Conservation (phyloP, 2,329 filamentous ascomycete species). For the Lachnellula suecica region DNA sequence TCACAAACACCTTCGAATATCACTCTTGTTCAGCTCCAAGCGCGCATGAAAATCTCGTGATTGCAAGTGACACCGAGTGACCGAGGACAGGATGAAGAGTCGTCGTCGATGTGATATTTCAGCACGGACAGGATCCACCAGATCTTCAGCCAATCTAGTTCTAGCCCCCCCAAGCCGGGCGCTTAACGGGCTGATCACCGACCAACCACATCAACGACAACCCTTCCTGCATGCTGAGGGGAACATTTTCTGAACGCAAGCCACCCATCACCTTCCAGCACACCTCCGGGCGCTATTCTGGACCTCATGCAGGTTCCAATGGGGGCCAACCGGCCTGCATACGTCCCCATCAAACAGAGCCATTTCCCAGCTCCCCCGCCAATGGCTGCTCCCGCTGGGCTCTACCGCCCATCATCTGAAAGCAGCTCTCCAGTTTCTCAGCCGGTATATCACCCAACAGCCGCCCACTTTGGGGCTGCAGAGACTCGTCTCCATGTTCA, state of each 20-base stretch:
- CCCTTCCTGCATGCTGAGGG: constrained; percentile 4
- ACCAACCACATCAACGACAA: constrained; percentile 12
- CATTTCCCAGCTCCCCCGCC: neutral
- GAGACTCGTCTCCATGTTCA: constrained; percentile 21
- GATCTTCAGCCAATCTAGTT: constrained; percentile 14
- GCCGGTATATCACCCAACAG: constrained; percentile 26
- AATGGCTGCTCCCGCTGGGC: constrained; percentile 11
- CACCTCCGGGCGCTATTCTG: constrained; percentile 19
- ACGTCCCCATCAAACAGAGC: neutral
- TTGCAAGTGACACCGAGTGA: constrained; percentile 1
- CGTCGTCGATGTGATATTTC: constrained; percentile 6
- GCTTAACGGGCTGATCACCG: constrained; percentile 13
- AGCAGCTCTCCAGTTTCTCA: constrained; percentile 4
- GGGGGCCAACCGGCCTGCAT: constrained; percentile 2
- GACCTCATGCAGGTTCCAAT: constrained; percentile 25
- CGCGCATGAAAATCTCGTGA: neutral
- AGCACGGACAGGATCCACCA: constrained; percentile 12
- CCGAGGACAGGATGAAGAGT: neutral
- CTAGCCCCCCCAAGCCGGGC: constrained; percentile 9
- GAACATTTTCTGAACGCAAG: neutral
- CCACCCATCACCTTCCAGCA: constrained; percentile 14
- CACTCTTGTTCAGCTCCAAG: neutral
- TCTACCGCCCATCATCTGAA: constrained; percentile 9
- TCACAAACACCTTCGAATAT: neutral
- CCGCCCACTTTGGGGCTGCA: constrained; percentile 16